Base-by-base conservation (phyloP, 768 basidiomycete species). In the Sutorius australiensis region DNA sequence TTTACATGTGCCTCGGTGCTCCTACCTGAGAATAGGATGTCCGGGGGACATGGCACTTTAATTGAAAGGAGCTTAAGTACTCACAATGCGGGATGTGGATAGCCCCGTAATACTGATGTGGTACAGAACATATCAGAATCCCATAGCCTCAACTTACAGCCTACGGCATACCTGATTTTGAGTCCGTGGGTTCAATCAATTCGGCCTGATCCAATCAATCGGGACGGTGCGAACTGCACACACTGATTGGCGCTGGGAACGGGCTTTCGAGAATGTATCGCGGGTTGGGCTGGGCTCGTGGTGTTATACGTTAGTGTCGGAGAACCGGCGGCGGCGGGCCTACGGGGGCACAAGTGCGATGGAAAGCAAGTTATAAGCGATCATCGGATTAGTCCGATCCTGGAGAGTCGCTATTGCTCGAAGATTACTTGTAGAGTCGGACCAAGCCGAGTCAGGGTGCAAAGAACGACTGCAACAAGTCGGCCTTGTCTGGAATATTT, bases 131-230 rank as follows among this genome's bases (percentile, higher is more conserved):
- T 17, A 53, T 54, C 47, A 36, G 30, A 31, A 32, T 48, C 48
- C 38, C 49, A 50, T 32, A 42, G 55, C 59, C 32, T 37, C 50
- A n/a, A 19, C 12, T 51, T 36, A 24, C 46, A 34, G 36, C 41
- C 44, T 39, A 49, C 36, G 51, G 44, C 31, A 44, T 48, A 38
- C 34, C 38, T 48, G 32, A 51, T 46, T 46, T 31, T 28, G 32
- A 43, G 40, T n/a, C 48, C 50, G 49, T 58, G 48, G 19, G 38
- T 42, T 30, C 41, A 27, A 62, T 62, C 56, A 54, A 21, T 45
- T 50, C 9, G 42, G 37, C 16, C 5, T 61, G 59, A 60, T 60
- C 41, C 51, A 50, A 61, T 61, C 59, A 58, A 21, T 46, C 45
- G 42, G 24, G 48, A 39, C 11, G 32, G 32, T 36, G 32, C 21